Conservation (phyloP, 2,329 filamentous ascomycete genomes). For the Whalleya microplaca region DNA sequence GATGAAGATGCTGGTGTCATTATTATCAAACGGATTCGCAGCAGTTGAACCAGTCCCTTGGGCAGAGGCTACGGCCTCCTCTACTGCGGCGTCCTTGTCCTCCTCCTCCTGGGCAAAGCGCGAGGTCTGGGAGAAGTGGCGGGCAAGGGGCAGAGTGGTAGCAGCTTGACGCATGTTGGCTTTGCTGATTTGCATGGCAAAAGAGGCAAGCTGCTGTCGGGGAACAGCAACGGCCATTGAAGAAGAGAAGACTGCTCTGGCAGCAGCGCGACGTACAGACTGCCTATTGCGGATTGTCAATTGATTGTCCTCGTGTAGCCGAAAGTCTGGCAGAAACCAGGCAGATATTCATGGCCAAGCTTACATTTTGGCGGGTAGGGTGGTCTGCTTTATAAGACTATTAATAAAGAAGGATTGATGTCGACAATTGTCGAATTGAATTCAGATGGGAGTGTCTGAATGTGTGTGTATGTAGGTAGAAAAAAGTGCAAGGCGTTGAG, state of each 20-base stretch:
- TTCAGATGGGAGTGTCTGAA: not conserved
- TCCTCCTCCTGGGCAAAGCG: slow-evolving; percentile 26
- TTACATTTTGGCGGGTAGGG: slow-evolving; percentile 27
- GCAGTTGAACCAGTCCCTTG: not conserved
- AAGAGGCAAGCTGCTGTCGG: slow-evolving; percentile 34
- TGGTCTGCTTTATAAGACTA: not conserved
- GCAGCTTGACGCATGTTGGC: slow-evolving; percentile 25
- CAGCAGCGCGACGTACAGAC: slow-evolving; percentile 38
- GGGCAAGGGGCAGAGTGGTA: slow-evolving; percentile 25
- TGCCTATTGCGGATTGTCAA: slow-evolving; percentile 32
- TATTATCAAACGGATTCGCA: not conserved
- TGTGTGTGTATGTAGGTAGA: not conserved
- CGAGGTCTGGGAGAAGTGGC: slow-evolving; percentile 38
- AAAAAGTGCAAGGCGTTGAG: not conserved
- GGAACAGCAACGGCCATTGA: slow-evolving; percentile 31
- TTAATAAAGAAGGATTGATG: not conserved
- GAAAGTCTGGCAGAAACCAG: not conserved
- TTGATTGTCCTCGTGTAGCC: not conserved
- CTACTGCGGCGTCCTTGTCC: slow-evolving; percentile 1
- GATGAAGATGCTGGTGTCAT: slow-evolving; percentile 57
- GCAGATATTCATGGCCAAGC: not conserved
- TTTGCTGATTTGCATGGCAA: slow-evolving; percentile 35
- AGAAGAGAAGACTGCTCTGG: slow-evolving; percentile 37
- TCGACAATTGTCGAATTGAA: not conserved
- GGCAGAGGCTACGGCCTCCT: slow-evolving; percentile 9